These are phyloP conservation scores for Globisporangium polare DNA, from an alignment of 352 stramenopile species.

Conservation along the genomic window DNA sequence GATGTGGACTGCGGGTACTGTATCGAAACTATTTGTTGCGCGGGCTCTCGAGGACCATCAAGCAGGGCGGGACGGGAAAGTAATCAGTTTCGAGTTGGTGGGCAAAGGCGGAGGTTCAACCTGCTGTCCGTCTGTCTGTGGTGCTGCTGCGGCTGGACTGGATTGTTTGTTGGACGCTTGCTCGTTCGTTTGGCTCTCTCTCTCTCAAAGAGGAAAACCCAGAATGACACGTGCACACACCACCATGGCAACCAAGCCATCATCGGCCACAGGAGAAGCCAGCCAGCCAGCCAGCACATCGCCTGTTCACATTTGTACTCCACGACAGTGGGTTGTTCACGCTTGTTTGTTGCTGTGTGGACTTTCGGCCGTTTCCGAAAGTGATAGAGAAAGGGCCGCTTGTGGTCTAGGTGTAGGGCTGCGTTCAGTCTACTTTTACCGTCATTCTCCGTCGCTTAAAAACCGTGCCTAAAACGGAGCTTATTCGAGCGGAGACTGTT, in stretches of 20 bases:
- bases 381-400: too few relatives aligned
- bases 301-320: too few relatives aligned
- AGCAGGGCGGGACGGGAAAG: neutral
- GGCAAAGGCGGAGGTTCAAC: neutral
- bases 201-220: neutral
- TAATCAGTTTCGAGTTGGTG: too few relatives aligned
- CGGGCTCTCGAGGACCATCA: neutral
- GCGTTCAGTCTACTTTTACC: too few relatives aligned
- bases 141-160: neutral
- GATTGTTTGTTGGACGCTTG: neutral
- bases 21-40: neutral
- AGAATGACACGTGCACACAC: neutral
- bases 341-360: neutral
- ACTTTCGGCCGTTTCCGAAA: too few relatives aligned
- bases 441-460: too few relatives aligned
- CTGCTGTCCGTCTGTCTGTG: neutral
- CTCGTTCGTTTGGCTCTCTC: neutral
- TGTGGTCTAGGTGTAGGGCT: too few relatives aligned
- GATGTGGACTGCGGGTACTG: neutral
- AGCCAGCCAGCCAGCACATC: too few relatives aligned
- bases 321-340: neutral
- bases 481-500: too few relatives aligned
- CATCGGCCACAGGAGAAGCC: too few relatives aligned
- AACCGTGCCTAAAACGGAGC: too few relatives aligned
- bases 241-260: neutral